Evolutionary conservation across 805 yeast species (phyloP), one percentile per base, ranked within the genome.

Genomic region (Saccharomycopsis sp.): DNA sequence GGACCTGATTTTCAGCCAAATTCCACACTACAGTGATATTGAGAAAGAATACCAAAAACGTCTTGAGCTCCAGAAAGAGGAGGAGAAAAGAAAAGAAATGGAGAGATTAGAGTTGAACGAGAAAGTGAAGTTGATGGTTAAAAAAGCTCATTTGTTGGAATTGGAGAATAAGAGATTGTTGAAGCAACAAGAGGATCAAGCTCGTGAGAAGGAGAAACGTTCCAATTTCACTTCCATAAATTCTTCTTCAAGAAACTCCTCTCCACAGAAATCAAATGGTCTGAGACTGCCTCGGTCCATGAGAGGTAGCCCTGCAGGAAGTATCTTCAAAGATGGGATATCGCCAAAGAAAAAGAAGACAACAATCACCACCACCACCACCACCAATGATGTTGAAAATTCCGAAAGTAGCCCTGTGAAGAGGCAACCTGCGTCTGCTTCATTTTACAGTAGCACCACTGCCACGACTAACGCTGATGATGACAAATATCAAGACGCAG

Each of bases 91-190:
- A 13, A 41, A 36, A 22, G 48, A 44, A 25, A 15, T 36, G 19
- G 48, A 44, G 23, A n/a, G 48, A n/a, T 7, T 40, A 19, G 22
- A 23, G 4, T 34, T 46, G 35, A 31, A 34, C 9, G 25, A 30
- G 21, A 43, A 39, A 25, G 31, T 46, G 18, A 39, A 46, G 23
- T 30, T 36, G 31, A 46, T 39, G 41, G 42, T 34, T 3, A 37
- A 39, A 17, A 43, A 46, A 23, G 47, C 49, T 7, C 25, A 38
- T 18, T 25, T 26, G 21, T 35, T 46, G 13, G 46, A 46, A 27
- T 23, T 43, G 20, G 47, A 46, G 30, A 42, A 46, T 16, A 41
- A 46, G 29, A 34, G 42, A 32, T 34, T 46, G 15, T 15, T 43
- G 6, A 35, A 36, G 30, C 43, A 45, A 36, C 20, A 39, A 29